These are phyloP conservation scores for Serpula lacrymans DNA, from an alignment of 768 basidiomycete species.

Conservation along the genomic window DNA sequence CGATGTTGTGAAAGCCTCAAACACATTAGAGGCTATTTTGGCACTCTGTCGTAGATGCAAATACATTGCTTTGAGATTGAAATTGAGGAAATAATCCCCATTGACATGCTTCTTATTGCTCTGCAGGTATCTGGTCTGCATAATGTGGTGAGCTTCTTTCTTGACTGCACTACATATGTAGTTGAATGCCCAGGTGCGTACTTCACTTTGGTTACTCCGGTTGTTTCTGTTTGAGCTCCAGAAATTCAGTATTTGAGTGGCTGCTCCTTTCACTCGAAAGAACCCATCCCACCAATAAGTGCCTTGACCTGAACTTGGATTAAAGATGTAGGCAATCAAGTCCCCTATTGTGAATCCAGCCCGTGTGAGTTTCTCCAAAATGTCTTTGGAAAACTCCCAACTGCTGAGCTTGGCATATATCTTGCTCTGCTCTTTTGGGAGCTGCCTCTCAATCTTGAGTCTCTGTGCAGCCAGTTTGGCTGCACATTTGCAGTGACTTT, in stretches of 20 bases:
- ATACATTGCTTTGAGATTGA: constrained; percentile 4
- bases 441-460: background rate
- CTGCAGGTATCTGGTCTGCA: constrained; percentile 14
- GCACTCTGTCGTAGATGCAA: constrained; percentile 1
- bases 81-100: background rate
- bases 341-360: constrained; percentile 13
- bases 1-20: constrained; percentile 19
- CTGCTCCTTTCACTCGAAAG: constrained; percentile 11
- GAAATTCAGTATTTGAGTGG: constrained; percentile 19
- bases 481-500: constrained; percentile 1
- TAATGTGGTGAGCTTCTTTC: constrained; percentile 17
- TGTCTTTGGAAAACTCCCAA: constrained; percentile 13
- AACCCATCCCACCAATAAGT: constrained; percentile 20
- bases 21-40: constrained; percentile 9
- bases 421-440: background rate
- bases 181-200: constrained; percentile 21
- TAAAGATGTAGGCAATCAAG: constrained; percentile 22
- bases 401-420: background rate
- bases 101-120: constrained; percentile 4
- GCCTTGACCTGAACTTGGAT: constrained; percentile 18
- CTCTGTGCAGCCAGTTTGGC: too few relatives aligned
- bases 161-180: constrained; percentile 13
- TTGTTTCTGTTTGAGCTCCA: constrained; percentile 22
- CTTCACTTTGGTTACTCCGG: constrained; percentile 6
- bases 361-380: constrained; percentile 4